These are phyloP conservation scores for Allium fistulosum DNA, from an alignment of 106 monocot genomes.

Conservation along the genomic window DNA sequence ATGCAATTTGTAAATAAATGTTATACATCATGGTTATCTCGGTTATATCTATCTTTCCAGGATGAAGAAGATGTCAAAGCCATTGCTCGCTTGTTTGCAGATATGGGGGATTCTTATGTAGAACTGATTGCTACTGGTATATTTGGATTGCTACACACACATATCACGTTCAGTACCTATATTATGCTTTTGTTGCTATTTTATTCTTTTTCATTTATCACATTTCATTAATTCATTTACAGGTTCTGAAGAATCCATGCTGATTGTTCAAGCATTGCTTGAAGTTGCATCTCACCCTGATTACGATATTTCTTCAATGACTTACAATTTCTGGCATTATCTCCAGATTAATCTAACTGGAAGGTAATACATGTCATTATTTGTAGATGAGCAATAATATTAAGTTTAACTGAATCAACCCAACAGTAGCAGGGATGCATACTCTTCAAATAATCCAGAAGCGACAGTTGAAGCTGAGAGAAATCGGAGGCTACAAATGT, in stretches of 20 bases:
- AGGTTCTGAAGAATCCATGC: constrained; percentile 93
- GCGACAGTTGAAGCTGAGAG: constrained; percentile 52
- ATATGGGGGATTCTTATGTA: constrained; percentile 97
- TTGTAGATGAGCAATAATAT: background rate
- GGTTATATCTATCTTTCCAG: constrained; percentile 24
- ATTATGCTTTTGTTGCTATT: too few relatives aligned
- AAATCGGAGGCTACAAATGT: constrained; percentile 47
- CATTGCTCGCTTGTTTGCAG: constrained; percentile 94
- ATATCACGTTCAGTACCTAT: too few relatives aligned
- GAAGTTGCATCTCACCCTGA: constrained; percentile 94
- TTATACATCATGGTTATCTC: background rate
- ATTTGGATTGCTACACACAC: background rate
- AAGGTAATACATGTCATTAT: constrained; percentile 26
- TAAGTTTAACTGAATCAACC: background rate
- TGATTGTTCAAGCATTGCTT: constrained; percentile 80
- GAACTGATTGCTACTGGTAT: constrained; percentile 90
- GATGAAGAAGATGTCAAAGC: constrained; percentile 99
- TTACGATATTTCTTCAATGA: constrained; percentile 97
- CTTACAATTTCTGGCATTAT: constrained; percentile 94
- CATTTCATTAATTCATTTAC: constrained; percentile 5
- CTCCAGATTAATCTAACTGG: constrained; percentile 62
- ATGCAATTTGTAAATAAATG: too few relatives aligned
- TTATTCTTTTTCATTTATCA: constrained; percentile 2
- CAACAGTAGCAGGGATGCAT: constrained; percentile 42
- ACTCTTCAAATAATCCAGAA: constrained; percentile 53